A percentile compares a stretch with the other conserved stretches of the same genome.
Evolutionary conservation across 352 stramenopile species (phyloP).

Genomic region (Phytophthora sp.): DNA sequence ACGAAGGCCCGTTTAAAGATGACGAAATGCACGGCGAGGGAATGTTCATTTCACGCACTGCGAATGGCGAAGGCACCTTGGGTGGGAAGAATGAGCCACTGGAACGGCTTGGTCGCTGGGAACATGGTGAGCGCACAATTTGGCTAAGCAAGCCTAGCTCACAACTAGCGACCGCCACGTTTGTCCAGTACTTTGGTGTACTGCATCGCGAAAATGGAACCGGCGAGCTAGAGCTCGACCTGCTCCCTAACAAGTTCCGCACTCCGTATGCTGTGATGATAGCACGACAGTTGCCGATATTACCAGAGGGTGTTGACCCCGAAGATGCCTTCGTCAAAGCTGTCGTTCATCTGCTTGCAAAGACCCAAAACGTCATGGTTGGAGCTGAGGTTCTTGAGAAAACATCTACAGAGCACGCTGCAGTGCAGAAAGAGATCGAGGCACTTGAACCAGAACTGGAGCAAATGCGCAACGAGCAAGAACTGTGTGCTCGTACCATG

Average conservation of each 20-base stretch:
- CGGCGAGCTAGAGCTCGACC: conserved; percentile 68
- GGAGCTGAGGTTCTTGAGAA: conserved; percentile 69
- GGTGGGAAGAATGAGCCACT: conserved; percentile 51
- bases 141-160: conserved; percentile 80
- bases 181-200: conserved; percentile 74
- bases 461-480: conserved; percentile 54
- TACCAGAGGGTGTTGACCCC: conserved; percentile 74
- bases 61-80: conserved; percentile 12
- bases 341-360: conserved; percentile 74
- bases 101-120: conserved; percentile 69
- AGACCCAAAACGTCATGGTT: conserved; percentile 79
- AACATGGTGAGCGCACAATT: conserved; percentile 57
- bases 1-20: conserved; percentile 89
- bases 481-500: conserved; percentile 48
- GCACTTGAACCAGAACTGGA: conserved; percentile 40
- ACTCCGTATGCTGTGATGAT: conserved; percentile 86
- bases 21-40: conserved; percentile 89
- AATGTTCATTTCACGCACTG: conserved; percentile 49
- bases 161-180: conserved; percentile 72
- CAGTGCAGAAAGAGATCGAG: conserved; percentile 34
- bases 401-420: conserved; percentile 45
- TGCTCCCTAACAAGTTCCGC: conserved; percentile 70
- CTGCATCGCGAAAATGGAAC: conserved; percentile 33
- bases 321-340: conserved; percentile 74
- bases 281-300: conserved; percentile 64